Evolutionary conservation across 169 alveolate species (phyloP).

Genomic region (Amoebophrya sp.): DNA sequence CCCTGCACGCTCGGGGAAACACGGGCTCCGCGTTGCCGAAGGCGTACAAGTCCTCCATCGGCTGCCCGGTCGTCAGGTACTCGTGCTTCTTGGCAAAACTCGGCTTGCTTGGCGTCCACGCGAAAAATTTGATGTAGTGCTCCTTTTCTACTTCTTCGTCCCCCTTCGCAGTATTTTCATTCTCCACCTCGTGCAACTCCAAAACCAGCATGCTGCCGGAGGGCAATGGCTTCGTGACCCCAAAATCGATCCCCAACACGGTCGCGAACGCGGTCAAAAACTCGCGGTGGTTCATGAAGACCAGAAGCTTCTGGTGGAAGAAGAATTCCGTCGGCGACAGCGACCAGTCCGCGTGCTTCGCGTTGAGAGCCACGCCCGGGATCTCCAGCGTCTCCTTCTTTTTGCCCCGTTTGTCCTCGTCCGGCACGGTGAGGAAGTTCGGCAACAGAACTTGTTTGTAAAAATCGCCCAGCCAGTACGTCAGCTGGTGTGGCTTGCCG

Average conservation of each 20-base stretch:
- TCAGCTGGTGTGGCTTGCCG: not conserved
- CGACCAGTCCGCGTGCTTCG: not conserved
- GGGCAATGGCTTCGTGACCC: not conserved
- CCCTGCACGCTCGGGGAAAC: not conserved
- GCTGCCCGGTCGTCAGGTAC: not conserved
- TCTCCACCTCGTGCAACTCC: not conserved
- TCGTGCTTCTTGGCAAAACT: not conserved
- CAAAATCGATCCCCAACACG: not conserved
- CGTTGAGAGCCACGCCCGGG: not conserved
- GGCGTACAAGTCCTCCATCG: not conserved
- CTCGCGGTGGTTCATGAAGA: constrained; percentile 30
- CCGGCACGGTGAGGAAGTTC: not conserved
- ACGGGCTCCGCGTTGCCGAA: not conserved
- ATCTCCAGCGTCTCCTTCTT: too few relatives aligned
- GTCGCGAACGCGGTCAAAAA: not conserved
- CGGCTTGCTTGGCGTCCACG: not conserved
- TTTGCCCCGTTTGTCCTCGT: not conserved
- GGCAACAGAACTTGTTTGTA: not conserved
- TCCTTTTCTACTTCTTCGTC: not conserved
- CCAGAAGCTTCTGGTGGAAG: not conserved
- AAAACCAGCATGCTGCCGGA: constrained; percentile 16
- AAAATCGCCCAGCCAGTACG: not conserved
- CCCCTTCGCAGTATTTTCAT: not conserved
- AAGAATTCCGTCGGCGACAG: constrained; percentile 8
- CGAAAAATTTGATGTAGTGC: not conserved